phyloP scores from a whole-genome alignment of 768 basidiomycete species.

The Leccinum ochraceum region DNA sequence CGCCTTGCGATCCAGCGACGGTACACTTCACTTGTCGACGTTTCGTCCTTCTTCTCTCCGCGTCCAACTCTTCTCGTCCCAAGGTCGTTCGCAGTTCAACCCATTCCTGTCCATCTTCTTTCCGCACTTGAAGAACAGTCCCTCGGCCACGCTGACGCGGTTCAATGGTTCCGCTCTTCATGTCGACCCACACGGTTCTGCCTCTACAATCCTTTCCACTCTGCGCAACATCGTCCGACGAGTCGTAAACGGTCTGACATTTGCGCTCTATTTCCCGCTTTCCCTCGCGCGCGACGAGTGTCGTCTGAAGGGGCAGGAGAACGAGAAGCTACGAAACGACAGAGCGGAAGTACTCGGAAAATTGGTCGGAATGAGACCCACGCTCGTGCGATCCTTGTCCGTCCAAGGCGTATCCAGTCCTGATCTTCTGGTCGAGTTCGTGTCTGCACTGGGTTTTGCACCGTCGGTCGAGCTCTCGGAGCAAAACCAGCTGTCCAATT shows the following conservation, averaged over 20 bases:
- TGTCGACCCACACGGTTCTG: conserved; percentile 5
- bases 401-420: conserved; percentile 6
- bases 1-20: conserved; percentile 42
- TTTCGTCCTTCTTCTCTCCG: conserved; percentile 51
- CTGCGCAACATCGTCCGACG: conserved; percentile 11
- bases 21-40: conserved; percentile 47
- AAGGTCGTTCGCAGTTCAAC: conserved; percentile 45
- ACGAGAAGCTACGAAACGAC: conserved; percentile 66
- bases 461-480: conserved; percentile 15
- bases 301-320: conserved; percentile 51
- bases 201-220: conserved; percentile 10
- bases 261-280: conserved; percentile 49
- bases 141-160: conserved; percentile 25
- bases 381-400: conserved; percentile 38
- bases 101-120: conserved; percentile 47
- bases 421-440: conserved; percentile 26
- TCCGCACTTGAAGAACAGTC: conserved; percentile 53
- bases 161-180: conserved; percentile 9
- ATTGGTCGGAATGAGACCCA: conserved; percentile 55
- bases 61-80: conserved; percentile 47
- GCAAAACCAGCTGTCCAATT: conserved; percentile 12
- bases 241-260: conserved; percentile 14
- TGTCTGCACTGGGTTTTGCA: conserved; percentile 18
- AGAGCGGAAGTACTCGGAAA: conserved; percentile 67
- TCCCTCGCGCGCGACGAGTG: conserved; percentile 70